Base-by-base conservation (phyloP, 2,329 filamentous ascomycete genomes). In the Blastomyces silverae region DNA sequence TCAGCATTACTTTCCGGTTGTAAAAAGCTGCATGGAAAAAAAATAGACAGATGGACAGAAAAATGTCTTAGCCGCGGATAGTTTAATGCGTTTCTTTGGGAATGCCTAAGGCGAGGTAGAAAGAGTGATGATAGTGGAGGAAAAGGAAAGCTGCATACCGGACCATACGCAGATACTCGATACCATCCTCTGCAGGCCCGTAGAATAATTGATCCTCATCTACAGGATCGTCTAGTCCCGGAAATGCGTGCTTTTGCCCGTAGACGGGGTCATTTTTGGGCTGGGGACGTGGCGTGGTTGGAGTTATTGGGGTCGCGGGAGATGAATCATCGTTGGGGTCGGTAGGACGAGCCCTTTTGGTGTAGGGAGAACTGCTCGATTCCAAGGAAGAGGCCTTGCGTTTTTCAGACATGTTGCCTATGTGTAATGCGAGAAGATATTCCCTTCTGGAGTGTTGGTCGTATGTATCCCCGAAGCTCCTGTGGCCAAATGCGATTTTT, bases 221-320 rank as follows among this genome's bases (percentile, higher is more conserved):
- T n/a, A 69, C 70, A 52, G 73, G 65, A 66, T 82, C 79, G 57
- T 85, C 83, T 17, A 85, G 76, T n/a, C 83, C 83, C 7, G 88
- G 87, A 70, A 92, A 89, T 55, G 88, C 88, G 71, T 86, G 85
- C 75, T 86, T 85, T 76, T 91, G 89, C 52, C 89, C 89, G 75
- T 86, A 90, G 2, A 85, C 84, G 11, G 85, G 83, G 73, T 91
- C 83, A 65, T 87, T 75, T 53, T 77, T 77, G 31, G 80, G 79
- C 63, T 77, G 76, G 1, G 25, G 44, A 65, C 78, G 70, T 60
- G 31, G 22, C 22, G 64, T 25, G 17, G 63, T 34, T 11, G 55
- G 55, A 17, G 50, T 67, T 5, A 69, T 70, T 31, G 67, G 50
- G 53, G 61, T 67, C 61, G 61, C 60, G 61, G 13, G 56, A 64